Evolutionary conservation across 2,329 filamentous ascomycete genomes (phyloP).

Genomic region (Sodiomyces alkalinus): DNA sequence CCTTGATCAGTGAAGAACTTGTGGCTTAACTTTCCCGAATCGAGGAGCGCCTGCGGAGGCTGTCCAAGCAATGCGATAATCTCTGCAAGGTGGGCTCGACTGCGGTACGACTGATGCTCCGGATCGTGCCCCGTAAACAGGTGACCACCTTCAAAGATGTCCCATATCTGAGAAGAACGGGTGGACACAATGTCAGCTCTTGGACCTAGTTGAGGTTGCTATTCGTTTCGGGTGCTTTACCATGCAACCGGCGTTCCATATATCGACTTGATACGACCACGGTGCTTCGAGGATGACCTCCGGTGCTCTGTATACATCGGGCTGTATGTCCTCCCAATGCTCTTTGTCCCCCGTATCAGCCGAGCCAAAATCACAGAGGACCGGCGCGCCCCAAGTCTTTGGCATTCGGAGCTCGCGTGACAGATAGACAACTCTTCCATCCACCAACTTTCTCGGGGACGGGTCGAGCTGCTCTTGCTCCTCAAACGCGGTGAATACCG

Average conservation of each 20-base stretch:
- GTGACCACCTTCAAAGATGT: constrained; percentile 28
- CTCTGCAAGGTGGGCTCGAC: constrained; percentile 30
- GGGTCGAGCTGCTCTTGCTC: constrained; percentile 22
- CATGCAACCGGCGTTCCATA: constrained; percentile 26
- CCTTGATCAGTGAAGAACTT: constrained; percentile 24
- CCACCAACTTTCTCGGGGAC: constrained; percentile 23
- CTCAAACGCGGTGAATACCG: constrained; percentile 21
- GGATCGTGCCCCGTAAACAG: constrained; percentile 27
- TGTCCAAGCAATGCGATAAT: constrained; percentile 29
- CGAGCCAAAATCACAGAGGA: constrained; percentile 35
- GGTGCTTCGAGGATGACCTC: constrained; percentile 30
- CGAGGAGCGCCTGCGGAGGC: constrained; percentile 20
- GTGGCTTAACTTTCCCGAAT: constrained; percentile 12
- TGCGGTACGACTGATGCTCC: constrained; percentile 21
- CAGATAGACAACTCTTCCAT: constrained; percentile 23
- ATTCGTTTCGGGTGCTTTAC: background rate
- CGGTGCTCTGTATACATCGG: constrained; percentile 23
- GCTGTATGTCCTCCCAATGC: constrained; percentile 22
- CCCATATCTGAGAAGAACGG: constrained; percentile 26
- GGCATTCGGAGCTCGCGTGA: constrained; percentile 23
- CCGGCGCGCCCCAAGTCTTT: constrained; percentile 14
- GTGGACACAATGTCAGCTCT: background rate
- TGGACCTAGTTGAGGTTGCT: background rate
- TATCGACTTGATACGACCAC: constrained; percentile 31
- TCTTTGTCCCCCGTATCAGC: constrained; percentile 20